phyloP scores from a whole-genome alignment of 2,329 filamentous ascomycete genomes.

The Sarocladium kiliense region DNA sequence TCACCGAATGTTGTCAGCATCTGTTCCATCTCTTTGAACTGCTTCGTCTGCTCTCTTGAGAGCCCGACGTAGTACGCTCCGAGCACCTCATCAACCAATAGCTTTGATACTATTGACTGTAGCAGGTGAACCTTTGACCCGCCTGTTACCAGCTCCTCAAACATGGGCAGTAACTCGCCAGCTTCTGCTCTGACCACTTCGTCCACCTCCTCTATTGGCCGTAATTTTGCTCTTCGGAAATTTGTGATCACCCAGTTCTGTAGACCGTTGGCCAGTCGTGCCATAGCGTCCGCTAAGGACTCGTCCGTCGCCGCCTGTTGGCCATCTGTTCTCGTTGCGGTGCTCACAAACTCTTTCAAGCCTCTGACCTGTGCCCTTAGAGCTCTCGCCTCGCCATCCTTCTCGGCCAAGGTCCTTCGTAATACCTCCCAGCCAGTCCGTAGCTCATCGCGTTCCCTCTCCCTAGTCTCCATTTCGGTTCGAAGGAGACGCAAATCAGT shows the following conservation, averaged over 20 bases:
- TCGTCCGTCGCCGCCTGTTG: slow-evolving; percentile 55
- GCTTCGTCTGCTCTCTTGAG: slow-evolving; percentile 44
- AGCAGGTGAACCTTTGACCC: slow-evolving; percentile 56
- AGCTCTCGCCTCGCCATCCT: slow-evolving; percentile 52
- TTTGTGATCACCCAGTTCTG: slow-evolving; percentile 72
- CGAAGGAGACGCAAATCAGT: slow-evolving; percentile 47
- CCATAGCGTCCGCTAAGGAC: slow-evolving; percentile 58
- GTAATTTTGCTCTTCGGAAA: slow-evolving; percentile 58
- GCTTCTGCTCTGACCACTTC: slow-evolving; percentile 38
- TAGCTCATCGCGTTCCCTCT: slow-evolving; percentile 43
- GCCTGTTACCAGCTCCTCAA: slow-evolving; percentile 41
- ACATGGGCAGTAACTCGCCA: slow-evolving; percentile 50
- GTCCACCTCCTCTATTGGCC: slow-evolving; percentile 31
- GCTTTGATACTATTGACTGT: slow-evolving; percentile 55
- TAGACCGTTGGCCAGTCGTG: slow-evolving; percentile 58
- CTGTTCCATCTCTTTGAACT: slow-evolving; percentile 44
- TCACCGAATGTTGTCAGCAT: slow-evolving; percentile 34
- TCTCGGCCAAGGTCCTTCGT: slow-evolving; percentile 37
- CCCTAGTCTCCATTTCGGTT: slow-evolving; percentile 42
- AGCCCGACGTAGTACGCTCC: slow-evolving; percentile 59
- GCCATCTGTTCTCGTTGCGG: slow-evolving; percentile 55
- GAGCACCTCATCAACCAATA: slow-evolving; percentile 59
- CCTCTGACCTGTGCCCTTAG: slow-evolving; percentile 58
- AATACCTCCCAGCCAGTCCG: slow-evolving; percentile 44
- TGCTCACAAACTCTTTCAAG: slow-evolving; percentile 68